Conservation (phyloP, 2,329 filamentous ascomycete genomes). For the Albifimbria verrucaria region DNA sequence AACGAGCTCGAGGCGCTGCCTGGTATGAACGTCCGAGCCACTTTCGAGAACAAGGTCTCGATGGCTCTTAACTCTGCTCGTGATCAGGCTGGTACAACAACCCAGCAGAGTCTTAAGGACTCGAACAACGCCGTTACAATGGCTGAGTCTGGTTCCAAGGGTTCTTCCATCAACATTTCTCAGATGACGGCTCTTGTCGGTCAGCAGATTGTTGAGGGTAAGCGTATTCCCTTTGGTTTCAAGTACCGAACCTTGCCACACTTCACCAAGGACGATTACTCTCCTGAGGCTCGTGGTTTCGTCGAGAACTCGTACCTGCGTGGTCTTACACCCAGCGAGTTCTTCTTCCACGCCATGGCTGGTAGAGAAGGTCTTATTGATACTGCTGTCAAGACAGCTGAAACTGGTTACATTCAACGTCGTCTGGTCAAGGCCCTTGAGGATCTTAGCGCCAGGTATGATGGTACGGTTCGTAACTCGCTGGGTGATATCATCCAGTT, state of each 20-base stretch:
- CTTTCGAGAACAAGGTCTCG: slow-evolving; percentile 96
- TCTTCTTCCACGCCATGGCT: slow-evolving; percentile 99
- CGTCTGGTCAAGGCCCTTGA: slow-evolving; percentile 97
- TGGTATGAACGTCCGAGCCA: slow-evolving; percentile 98
- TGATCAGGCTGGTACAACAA: slow-evolving; percentile 92
- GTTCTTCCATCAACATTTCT: slow-evolving; percentile 98
- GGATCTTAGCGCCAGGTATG: slow-evolving; percentile 96
- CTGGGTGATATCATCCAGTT: slow-evolving; percentile 96
- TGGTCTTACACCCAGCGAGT: slow-evolving; percentile 91
- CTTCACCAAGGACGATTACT: slow-evolving; percentile 99
- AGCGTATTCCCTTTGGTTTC: slow-evolving; percentile 98
- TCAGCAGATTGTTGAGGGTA: slow-evolving; percentile 96
- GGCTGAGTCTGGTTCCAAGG: slow-evolving; percentile 95
- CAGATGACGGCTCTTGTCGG: slow-evolving; percentile 99
- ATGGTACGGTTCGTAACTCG: slow-evolving; percentile 95
- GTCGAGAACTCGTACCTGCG: slow-evolving; percentile 98
- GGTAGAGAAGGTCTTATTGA: slow-evolving; percentile 99
- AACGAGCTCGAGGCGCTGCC: slow-evolving; percentile 90
- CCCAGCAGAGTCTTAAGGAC: slow-evolving; percentile 89
- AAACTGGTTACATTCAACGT: slow-evolving; percentile 98
- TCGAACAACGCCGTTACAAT: slow-evolving; percentile 96
- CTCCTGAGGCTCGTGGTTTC: slow-evolving; percentile 92
- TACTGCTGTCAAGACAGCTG: slow-evolving; percentile 98
- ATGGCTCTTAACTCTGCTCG: slow-evolving; percentile 91
- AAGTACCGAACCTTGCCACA: slow-evolving; percentile 96